These are phyloP conservation scores for Zizania latifolia DNA, from an alignment of 176 grass and related monocot species.

Conservation along the genomic window DNA sequence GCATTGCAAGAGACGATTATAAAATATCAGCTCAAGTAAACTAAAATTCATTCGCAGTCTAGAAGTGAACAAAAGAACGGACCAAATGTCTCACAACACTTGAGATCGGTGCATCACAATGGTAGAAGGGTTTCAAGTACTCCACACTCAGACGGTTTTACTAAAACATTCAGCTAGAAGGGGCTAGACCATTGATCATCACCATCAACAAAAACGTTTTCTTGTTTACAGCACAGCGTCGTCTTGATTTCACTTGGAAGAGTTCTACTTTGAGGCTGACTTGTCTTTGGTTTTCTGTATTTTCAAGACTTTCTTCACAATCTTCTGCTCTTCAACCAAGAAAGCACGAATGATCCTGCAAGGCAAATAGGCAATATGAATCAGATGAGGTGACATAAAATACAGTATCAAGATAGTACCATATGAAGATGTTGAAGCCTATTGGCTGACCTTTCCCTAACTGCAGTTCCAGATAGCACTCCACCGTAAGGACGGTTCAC, in stretches of 20 bases:
- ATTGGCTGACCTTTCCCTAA: slow-evolving; percentile 49
- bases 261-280: slow-evolving; percentile 50
- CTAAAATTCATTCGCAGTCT: slow-evolving; percentile 18
- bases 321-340: slow-evolving; percentile 97
- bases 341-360: slow-evolving; percentile 86
- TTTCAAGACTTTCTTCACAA: slow-evolving; percentile 99
- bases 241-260: neutral
- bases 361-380: neutral
- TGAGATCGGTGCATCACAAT: slow-evolving; percentile 17
- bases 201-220: slow-evolving; percentile 55
- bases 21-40: slow-evolving; percentile 14
- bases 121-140: slow-evolving; percentile 28
- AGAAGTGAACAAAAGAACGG: slow-evolving; percentile 41
- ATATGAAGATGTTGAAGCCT: neutral
- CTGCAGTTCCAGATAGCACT: slow-evolving; percentile 51
- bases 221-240: slow-evolving; percentile 38
- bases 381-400: neutral
- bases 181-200: slow-evolving; percentile 51
- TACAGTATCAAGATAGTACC: neutral
- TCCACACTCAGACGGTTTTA: slow-evolving; percentile 42
- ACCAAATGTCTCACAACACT: slow-evolving; percentile 46
- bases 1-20: neutral
- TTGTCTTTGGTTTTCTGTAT: slow-evolving; percentile 85
- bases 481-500: slow-evolving; percentile 67
- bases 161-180: slow-evolving; percentile 42